Evolutionary conservation across 768 basidiomycete genomes (phyloP), one percentile per base, ranked within the genome.

Genomic region (Podaxis carcinomalis): DNA sequence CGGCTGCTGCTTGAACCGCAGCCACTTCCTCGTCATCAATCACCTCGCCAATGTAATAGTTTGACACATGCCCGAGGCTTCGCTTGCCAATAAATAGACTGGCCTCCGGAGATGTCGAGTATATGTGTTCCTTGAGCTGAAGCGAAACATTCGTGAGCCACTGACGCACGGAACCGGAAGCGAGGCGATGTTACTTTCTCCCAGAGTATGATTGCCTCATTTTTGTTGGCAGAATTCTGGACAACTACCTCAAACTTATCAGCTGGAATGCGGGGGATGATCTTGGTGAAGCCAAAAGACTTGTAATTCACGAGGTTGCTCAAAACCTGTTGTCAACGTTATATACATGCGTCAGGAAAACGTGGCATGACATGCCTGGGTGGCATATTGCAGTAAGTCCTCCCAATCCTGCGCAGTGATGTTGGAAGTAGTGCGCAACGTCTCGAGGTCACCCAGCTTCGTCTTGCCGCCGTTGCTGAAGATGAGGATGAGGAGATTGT

Each of bases 201-300:
- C 86, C 90, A 95, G 3, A 93, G 73, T 0, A 80, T 69, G 16
- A 80, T 56, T 1, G 88, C 86, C 51, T 81, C 76, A 0, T 78
- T 66, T 3, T 81, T 78, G 63, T 88, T 88, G 9, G 75, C 74
- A n/a, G 89, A 92, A 5, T 78, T 76, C 19, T 77, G 72, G 16
- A 93, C 77, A 36, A 89, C 83, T 5, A 77, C 78, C 42, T 79
- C 82, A 68, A 95, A 93, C 66, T 83, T 85, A 14, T 76, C 79
- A 23, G 78, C 67, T 1, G 83, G 67, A 50, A 90, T 67, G 21
- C 93, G 87, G 21, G 93, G 92, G 51, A 93, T 69, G 65, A 95
- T 89, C 75, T 95, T 95, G 46, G 89, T 90, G 68, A 89, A 90
- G 1, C 93, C 93, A 63, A 95, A 95, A 2, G 80, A 82, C 70